Conservation (phyloP, 1,139 yeast genomes). For the Suhomyces chickasaworum region DNA sequence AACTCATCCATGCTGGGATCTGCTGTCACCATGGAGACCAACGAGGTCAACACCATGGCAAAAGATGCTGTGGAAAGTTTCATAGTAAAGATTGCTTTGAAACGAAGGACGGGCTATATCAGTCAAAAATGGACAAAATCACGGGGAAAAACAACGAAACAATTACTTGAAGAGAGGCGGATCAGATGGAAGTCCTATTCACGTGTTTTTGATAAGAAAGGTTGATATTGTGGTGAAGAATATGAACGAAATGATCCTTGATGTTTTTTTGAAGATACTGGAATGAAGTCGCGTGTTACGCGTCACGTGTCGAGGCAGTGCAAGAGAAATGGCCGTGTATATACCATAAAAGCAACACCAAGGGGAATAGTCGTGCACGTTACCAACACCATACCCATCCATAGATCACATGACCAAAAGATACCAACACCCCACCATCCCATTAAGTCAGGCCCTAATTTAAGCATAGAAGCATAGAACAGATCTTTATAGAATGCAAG, state of each 20-base stretch:
- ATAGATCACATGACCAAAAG: no score
- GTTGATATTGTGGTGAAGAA: not conserved
- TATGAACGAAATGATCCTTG: not conserved
- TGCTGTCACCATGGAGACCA: slow-evolving; percentile 12
- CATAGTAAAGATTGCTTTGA: slow-evolving; percentile 9
- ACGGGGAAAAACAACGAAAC: not conserved
- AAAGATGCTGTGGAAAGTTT: slow-evolving; percentile 11
- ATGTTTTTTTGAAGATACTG: slow-evolving; percentile 1
- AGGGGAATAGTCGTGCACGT: no score
- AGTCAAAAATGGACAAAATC: not conserved
- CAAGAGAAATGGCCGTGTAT: no score
- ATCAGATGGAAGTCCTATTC: not conserved
- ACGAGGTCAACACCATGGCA: slow-evolving; percentile 7
- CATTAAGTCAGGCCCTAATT: not conserved
- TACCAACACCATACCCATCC: no score
- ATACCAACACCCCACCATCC: not conserved
- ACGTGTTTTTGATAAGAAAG: not conserved
- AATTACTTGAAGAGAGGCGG: not conserved
- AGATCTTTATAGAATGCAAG: not conserved
- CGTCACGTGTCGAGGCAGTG: slow-evolving; percentile 2
- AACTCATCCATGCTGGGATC: slow-evolving; percentile 39
- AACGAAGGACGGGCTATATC: not conserved
- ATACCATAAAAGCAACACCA: no score
- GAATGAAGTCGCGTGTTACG: slow-evolving; percentile 1
- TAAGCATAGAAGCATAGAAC: not conserved